A percentile compares a stretch with the other conserved stretches of the same genome.
These are phyloP conservation scores for Ceratobasidium sp. DNA, from an alignment of 1,284 basidiomycete genomes.

Conservation along the genomic window DNA sequence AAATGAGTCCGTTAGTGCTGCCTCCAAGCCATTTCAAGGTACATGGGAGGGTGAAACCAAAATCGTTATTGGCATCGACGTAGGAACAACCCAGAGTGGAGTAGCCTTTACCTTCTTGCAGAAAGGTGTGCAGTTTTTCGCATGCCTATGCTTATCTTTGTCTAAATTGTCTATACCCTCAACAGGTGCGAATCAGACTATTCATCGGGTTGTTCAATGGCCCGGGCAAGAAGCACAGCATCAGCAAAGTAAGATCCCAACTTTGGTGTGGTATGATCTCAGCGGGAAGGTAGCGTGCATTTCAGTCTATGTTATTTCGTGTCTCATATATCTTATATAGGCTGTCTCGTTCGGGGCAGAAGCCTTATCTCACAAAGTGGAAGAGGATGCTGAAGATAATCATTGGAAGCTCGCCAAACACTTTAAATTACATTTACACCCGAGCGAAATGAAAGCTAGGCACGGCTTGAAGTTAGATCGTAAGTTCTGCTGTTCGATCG, in stretches of 20 bases:
- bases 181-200: constrained; percentile 9
- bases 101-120: constrained; percentile 39
- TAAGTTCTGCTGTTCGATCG: constrained; percentile 2
- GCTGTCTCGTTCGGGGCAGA: constrained; percentile 45
- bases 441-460: constrained; percentile 41
- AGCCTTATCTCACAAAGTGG: constrained; percentile 8
- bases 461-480: constrained; percentile 26
- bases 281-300: constrained; percentile 13
- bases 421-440: constrained; percentile 47
- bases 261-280: constrained; percentile 45
- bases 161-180: background rate
- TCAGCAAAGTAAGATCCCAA: constrained; percentile 46
- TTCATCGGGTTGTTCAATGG: constrained; percentile 46
- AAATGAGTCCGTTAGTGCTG: constrained; percentile 18
- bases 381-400: constrained; percentile 42
- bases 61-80: constrained; percentile 45
- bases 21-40: constrained; percentile 32
- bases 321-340: constrained; percentile 23
- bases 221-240: constrained; percentile 42
- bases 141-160: no score
- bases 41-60: constrained; percentile 41
- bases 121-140: background rate
- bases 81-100: constrained; percentile 46
- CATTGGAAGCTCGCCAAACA: constrained; percentile 45
- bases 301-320: background rate